Evolutionary conservation across 495 filamentous ascomycete species (phyloP), one percentile per base, ranked within the genome.

Genomic region (Alectoria sarmentosa): DNA sequence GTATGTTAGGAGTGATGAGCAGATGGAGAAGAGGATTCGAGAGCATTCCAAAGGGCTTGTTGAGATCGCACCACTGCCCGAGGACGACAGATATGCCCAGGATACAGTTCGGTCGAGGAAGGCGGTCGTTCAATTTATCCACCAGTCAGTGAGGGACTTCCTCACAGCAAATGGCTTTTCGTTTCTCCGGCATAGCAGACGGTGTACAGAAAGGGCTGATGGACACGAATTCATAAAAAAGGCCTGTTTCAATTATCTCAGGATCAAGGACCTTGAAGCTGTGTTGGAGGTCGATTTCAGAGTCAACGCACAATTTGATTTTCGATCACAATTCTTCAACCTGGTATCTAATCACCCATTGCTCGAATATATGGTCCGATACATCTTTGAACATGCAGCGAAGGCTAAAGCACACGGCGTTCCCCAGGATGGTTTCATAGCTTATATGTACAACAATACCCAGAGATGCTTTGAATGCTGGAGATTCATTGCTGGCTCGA

Each of bases 11-110:
- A 65, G 59, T 9, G 26, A n/a, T 61, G 38, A 69, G 26, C 46
- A 60, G 7, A 72, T 69, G 48, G 41, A 58, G 3, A 71, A 67
- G 66, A 76, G 64, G 67, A 71, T 80, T 13, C 64, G 76, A 2
- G 70, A 69, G 58, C 74, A 60, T 10, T 80, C 78, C 0, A 80
- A 79, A 66, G 77, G 79, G 21, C 75, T 80, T 26, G 77, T 75
- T 1, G 76, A 81, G 58, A 70, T 69, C 4, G 74, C 74, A 0
- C 13, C 3, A 8, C 26, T n/a, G 42, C 21, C 42, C 2, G 4
- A 10, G 42, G 19, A 44, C 4, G 41, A 44, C 3, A 3, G 19
- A 44, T 21, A 21, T 44, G 2, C 23, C 23, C 44, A 48, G 17
- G 26, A 15, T 30, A 30, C 48, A 52, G 11, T 13, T 1, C 70